Evolutionary conservation across 306 rosid genomes (phyloP).

Genomic region (Vicia villosa): DNA sequence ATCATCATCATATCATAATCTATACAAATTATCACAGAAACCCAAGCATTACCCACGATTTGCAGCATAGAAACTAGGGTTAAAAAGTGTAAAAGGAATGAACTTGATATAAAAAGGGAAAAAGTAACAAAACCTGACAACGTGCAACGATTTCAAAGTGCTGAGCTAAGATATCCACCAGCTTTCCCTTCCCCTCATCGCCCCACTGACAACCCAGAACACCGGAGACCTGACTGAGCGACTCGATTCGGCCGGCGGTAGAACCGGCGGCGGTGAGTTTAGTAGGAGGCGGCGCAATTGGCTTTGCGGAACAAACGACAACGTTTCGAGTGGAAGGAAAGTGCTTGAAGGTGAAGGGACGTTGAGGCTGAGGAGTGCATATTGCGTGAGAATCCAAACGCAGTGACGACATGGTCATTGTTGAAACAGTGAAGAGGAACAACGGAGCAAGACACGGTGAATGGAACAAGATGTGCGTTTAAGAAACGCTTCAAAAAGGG

Average conservation of each 20-base stretch:
- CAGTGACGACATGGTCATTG: slow-evolving; percentile 70
- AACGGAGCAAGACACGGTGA: too few relatives aligned
- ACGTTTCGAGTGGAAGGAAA: slow-evolving; percentile 27
- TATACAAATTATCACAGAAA: neutral
- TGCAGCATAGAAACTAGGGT: neutral
- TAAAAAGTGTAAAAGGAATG: slow-evolving; percentile 3
- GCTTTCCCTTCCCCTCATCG: slow-evolving; percentile 97
- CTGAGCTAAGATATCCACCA: slow-evolving; percentile 84
- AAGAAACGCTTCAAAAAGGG: neutral
- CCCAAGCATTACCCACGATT: slow-evolving; percentile 1
- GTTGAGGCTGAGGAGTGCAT: slow-evolving; percentile 40
- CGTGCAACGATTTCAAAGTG: slow-evolving; percentile 95
- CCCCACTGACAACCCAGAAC: slow-evolving; percentile 98
- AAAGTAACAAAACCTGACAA: slow-evolving; percentile 66
- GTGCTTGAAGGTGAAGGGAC: slow-evolving; percentile 19
- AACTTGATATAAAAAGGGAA: neutral
- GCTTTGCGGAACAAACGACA: slow-evolving; percentile 57
- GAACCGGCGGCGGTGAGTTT: slow-evolving; percentile 58
- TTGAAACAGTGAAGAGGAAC: neutral
- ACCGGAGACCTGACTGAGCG: slow-evolving; percentile 82
- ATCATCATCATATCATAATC: neutral
- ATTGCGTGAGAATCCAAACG: slow-evolving; percentile 53
- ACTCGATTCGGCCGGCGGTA: slow-evolving; percentile 54
- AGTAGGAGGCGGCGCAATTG: slow-evolving; percentile 48
- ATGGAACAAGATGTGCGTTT: neutral